Conservation (phyloP, 202 grass and related monocot species). For the Panicum hallii region DNA sequence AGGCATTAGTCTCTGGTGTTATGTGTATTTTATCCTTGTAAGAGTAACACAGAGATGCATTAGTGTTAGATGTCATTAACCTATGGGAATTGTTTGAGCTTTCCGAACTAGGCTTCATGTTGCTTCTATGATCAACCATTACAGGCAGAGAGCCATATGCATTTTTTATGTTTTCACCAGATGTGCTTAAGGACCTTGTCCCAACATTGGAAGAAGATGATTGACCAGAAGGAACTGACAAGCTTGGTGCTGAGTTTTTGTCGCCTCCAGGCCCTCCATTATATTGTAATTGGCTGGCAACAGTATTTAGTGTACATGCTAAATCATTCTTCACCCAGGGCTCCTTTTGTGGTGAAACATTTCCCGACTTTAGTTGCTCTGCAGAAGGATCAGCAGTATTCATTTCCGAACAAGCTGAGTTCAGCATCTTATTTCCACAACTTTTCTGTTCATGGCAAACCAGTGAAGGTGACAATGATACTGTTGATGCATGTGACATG, state of each 20-base stretch:
- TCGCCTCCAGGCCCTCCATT: conserved; percentile 42
- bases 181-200: conserved; percentile 31
- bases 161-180: conserved; percentile 36
- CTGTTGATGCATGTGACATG: conserved; percentile 56
- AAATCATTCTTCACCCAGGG: conserved; percentile 14
- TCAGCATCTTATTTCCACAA: conserved; percentile 40
- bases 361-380: conserved; percentile 44
- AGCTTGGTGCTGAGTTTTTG: conserved; percentile 42
- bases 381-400: conserved; percentile 15
- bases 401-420: conserved; percentile 7
- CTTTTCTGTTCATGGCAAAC: conserved; percentile 39
- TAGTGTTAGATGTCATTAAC: conserved; percentile 44
- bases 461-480: conserved; percentile 49
- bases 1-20: conserved; percentile 48
- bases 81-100: conserved; percentile 46
- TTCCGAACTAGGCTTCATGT: conserved; percentile 45
- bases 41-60: conserved; percentile 48
- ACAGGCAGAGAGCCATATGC: conserved; percentile 28
- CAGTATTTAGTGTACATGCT: conserved; percentile 34
- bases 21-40: conserved; percentile 52
- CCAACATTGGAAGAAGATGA: conserved; percentile 41
- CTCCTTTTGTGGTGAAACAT: conserved; percentile 45
- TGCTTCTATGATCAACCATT: conserved; percentile 38
- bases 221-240: conserved; percentile 39
- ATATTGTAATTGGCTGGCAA: conserved; percentile 2